These are phyloP conservation scores for Mrakia blollopis DNA, from an alignment of 768 basidiomycete genomes.

Conservation along the genomic window DNA sequence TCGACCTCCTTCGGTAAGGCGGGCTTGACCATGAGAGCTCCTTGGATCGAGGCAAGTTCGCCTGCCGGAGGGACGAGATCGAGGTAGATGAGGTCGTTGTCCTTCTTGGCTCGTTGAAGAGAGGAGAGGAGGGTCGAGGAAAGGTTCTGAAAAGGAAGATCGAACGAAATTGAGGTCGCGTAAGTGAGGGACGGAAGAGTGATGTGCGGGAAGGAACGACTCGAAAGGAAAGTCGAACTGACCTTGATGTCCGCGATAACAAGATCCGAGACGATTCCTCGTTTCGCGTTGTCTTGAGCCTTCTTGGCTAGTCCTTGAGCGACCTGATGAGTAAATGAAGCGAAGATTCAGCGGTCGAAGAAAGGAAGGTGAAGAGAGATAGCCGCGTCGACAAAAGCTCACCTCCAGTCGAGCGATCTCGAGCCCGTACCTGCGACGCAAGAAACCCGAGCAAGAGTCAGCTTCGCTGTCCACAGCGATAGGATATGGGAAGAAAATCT, in stretches of 20 bases:
- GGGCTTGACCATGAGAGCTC: conserved; percentile 62
- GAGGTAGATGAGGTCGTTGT: conserved; percentile 95
- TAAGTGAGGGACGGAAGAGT: background rate
- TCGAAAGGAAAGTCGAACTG: too few species aligned
- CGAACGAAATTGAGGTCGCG: background rate
- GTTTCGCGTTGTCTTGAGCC: conserved; percentile 63
- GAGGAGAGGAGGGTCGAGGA: conserved; percentile 64
- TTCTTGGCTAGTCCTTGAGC: conserved; percentile 65
- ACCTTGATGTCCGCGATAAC: conserved; percentile 76
- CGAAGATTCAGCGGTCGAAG: background rate
- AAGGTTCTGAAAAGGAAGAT: conserved; percentile 58
- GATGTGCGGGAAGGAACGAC: too few species aligned
- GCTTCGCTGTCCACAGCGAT: too few species aligned
- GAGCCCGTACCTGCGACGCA: conserved; percentile 59
- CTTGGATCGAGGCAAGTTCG: conserved; percentile 60
- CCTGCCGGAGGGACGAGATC: conserved; percentile 71
- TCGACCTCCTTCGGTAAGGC: conserved; percentile 49
- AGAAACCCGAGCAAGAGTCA: too few species aligned
- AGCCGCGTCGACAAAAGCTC: background rate
- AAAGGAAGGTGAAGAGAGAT: background rate
- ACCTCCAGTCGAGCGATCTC: conserved; percentile 68
- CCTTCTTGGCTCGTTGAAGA: conserved; percentile 67
- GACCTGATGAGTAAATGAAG: conserved; percentile 41
- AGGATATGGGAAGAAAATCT: too few species aligned
- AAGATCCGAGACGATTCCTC: conserved; percentile 56